Conservation (phyloP, 768 basidiomycete genomes). For the Saitozyma podzolica region DNA sequence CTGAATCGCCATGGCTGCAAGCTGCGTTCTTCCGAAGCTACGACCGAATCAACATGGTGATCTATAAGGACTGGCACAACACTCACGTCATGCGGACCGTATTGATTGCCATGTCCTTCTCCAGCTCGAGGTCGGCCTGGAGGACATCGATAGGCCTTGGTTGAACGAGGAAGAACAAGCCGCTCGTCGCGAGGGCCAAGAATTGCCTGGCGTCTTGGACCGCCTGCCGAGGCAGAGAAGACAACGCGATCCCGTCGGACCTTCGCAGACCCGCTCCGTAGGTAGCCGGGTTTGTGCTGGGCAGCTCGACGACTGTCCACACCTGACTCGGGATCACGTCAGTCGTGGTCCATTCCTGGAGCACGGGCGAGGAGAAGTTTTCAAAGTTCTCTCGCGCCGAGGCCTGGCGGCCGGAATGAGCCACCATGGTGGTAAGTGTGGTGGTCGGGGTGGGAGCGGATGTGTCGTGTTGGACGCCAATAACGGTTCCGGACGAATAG, state of each 20-base stretch:
- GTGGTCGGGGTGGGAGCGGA: slow-evolving; percentile 22
- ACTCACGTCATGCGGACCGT: slow-evolving; percentile 76
- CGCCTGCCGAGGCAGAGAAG: slow-evolving; percentile 31
- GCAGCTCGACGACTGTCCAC: slow-evolving; percentile 39
- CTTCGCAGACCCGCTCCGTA: slow-evolving; percentile 10
- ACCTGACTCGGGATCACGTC: slow-evolving; percentile 36
- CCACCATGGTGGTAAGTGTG: slow-evolving; percentile 26
- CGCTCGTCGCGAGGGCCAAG: slow-evolving; percentile 84
- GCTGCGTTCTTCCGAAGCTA: slow-evolving; percentile 41
- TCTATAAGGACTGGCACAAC: neutral
- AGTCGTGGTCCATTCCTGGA: slow-evolving; percentile 27
- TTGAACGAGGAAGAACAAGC: slow-evolving; percentile 75
- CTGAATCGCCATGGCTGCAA: slow-evolving; percentile 36
- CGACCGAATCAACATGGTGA: neutral
- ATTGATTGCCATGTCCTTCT: slow-evolving; percentile 76
- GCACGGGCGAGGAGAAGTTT: slow-evolving; percentile 17
- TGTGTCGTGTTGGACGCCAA: slow-evolving; percentile 33
- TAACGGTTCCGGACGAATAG: slow-evolving; percentile 37
- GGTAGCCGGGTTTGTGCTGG: slow-evolving; percentile 28
- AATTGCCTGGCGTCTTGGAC: slow-evolving; percentile 30
- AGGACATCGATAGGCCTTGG: slow-evolving; percentile 82
- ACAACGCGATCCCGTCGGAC: slow-evolving; percentile 21
- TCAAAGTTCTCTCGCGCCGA: slow-evolving; percentile 35
- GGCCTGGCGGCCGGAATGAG: slow-evolving; percentile 34
- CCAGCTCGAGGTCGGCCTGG: slow-evolving; percentile 75